A percentile compares a stretch with the other conserved stretches of the same genome.
These are phyloP conservation scores for Zygnema circumcarinatum DNA, from an alignment of 139 green algal genomes.

Conservation along the genomic window DNA sequence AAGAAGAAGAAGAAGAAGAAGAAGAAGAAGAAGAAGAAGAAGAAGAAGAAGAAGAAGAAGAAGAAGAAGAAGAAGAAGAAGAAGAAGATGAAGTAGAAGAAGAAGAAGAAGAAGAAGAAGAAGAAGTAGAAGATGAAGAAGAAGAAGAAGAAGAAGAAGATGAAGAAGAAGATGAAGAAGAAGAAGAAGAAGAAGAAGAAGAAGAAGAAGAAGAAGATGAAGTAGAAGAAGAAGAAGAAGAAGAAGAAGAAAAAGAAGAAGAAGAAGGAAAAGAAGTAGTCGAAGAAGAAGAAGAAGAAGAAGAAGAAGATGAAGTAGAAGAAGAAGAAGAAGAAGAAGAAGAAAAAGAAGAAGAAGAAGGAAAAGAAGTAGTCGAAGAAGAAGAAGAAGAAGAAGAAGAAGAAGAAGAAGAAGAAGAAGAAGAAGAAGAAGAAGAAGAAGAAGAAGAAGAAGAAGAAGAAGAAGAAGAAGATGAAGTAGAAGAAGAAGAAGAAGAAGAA, in stretches of 20 bases:
- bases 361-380: slow-evolving; percentile 15
- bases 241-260: slow-evolving; percentile 26
- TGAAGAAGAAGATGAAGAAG: slow-evolving; percentile 21
- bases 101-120: slow-evolving; percentile 31
- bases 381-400: slow-evolving; percentile 27
- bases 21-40: slow-evolving; percentile 23
- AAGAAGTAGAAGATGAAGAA: slow-evolving; percentile 22
- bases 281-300: slow-evolving; percentile 19
- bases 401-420: slow-evolving; percentile 27
- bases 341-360: slow-evolving; percentile 21
- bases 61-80: slow-evolving; percentile 28
- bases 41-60: slow-evolving; percentile 28
- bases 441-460: slow-evolving; percentile 20
- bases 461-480: slow-evolving; percentile 33
- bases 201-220: slow-evolving; percentile 21
- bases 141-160: slow-evolving; percentile 32
- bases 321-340: slow-evolving; percentile 22
- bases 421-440: slow-evolving; percentile 28
- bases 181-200: slow-evolving; percentile 27
- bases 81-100: slow-evolving; percentile 12
- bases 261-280: slow-evolving; percentile 14
- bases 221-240: slow-evolving; percentile 20
- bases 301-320: not conserved
- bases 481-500: slow-evolving; percentile 26
- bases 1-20: slow-evolving; percentile 27